phyloP scores from a whole-genome alignment of 2,329 filamentous ascomycete species.

The Ophiostoma ulmi region DNA sequence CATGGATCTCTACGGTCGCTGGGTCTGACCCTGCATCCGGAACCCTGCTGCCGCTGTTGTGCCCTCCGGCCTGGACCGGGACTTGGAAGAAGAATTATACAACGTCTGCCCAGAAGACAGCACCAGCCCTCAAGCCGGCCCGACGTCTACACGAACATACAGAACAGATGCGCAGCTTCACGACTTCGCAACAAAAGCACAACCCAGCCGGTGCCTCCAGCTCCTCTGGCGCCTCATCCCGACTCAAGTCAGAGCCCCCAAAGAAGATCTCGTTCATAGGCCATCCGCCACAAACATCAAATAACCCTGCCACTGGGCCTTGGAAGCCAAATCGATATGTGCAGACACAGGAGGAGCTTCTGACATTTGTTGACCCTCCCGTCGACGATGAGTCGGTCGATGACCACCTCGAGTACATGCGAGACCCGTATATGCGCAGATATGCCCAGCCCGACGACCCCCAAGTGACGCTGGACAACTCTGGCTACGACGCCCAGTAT shows the following conservation, averaged over 20 bases:
- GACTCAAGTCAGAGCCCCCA: not conserved
- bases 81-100: slow-evolving; percentile 15
- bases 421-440: slow-evolving; percentile 50
- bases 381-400: slow-evolving; percentile 45
- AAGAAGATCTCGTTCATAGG: slow-evolving; percentile 1
- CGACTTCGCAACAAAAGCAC: not conserved
- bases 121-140: not conserved
- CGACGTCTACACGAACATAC: not conserved
- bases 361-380: slow-evolving; percentile 50
- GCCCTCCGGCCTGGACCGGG: slow-evolving; percentile 20
- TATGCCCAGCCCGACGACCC: slow-evolving; percentile 50
- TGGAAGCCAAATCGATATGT: slow-evolving; percentile 17
- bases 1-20: not conserved
- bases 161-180: not conserved
- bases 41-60: slow-evolving; percentile 26
- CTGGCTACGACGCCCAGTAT: slow-evolving; percentile 44
- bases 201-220: not conserved
- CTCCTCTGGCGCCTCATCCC: not conserved
- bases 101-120: not conserved
- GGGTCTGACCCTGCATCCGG: slow-evolving; percentile 25
- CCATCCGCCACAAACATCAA: not conserved
- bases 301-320: not conserved
- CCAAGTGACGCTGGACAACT: slow-evolving; percentile 47
- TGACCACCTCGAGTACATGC: slow-evolving; percentile 49
- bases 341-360: slow-evolving; percentile 42